Evolutionary conservation across 441 rosid genomes (phyloP), one percentile per base, ranked within the genome.

Genomic region (Adansonia gregorii): DNA sequence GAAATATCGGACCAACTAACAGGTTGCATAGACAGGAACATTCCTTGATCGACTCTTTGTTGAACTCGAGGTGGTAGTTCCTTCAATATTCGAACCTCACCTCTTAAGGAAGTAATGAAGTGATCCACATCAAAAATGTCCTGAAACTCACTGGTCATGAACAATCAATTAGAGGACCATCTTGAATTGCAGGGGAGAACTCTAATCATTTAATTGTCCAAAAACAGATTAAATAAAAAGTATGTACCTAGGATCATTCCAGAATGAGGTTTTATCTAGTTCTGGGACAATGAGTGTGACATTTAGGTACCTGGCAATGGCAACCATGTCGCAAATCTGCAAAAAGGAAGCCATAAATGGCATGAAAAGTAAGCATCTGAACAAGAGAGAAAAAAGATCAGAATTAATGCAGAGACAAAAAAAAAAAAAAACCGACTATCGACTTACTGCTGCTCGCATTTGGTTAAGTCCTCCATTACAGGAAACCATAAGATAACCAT

Each of bases 391-490:
- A 64, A 51, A 45, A 24, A 39, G 1, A 27, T 27, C 35, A 27
- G 35, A 27, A 27, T 27, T 27, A 27, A 27, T 1, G 35, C 35
- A 10, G 6, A 59, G 27, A 59, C 8, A 63, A 41, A 1, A 2
- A 24, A 3, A 4, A 2, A 27, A 46, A 43, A 35, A 54, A 76
- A 52, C 17, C 2, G 20, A 55, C 8, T 59, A 46, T 68, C 72
- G 65, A 82, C 90, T 84, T 75, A 91, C 96, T 0, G 94, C 96
- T 46, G 96, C 89, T 85, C 96, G 85, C 96, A 91, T 91, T 79
- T 92, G 96, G 82, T 92, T 92, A 75, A 92, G 94, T 77, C 96
- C 96, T 83, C 96, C 96, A 82, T 92, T 91, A 74, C 92, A 91
- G n/a, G 96, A 91, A 79, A 91, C 89, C 89, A 88, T 83, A 59